phyloP scores from a whole-genome alignment of 2,329 filamentous ascomycete genomes.

The Aspergillus tanneri region DNA sequence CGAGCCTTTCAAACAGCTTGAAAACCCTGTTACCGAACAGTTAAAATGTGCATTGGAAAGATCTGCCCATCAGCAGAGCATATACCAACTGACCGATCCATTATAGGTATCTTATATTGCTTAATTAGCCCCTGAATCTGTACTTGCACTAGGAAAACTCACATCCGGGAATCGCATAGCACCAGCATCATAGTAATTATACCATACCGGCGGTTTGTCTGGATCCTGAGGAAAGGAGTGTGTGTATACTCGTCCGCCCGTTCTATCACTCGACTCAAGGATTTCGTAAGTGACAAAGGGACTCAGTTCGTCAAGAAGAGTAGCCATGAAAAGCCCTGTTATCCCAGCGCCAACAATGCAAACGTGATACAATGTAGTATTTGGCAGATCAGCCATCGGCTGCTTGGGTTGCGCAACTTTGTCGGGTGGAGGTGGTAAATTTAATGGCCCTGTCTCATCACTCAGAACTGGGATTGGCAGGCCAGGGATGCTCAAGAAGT shows the following conservation, averaged over 20 bases:
- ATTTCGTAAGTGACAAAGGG: not conserved
- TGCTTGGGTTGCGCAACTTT: not conserved
- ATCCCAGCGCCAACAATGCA: not conserved
- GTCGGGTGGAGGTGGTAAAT: not conserved
- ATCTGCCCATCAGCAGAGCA: not conserved
- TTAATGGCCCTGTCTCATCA: not conserved
- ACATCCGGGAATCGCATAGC: not conserved
- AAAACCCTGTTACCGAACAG: not conserved
- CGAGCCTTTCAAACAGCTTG: not conserved
- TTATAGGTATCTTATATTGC: not conserved
- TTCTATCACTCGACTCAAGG: not conserved
- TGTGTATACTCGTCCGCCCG: not conserved
- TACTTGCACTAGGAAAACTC: not conserved
- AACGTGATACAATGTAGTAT: not conserved
- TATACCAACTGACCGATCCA: not conserved
- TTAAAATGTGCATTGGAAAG: not conserved
- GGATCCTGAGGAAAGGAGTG: not conserved
- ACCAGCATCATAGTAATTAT: not conserved
- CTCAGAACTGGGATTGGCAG: not conserved
- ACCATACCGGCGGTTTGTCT: not conserved
- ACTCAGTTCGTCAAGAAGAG: not conserved
- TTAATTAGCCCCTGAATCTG: not conserved
- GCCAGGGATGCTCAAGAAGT: not conserved
- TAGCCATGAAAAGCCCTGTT: not conserved
- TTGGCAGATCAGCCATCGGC: not conserved